Base-by-base conservation (phyloP, 1,284 basidiomycete species). In the Lignosus rhinocerotis region DNA sequence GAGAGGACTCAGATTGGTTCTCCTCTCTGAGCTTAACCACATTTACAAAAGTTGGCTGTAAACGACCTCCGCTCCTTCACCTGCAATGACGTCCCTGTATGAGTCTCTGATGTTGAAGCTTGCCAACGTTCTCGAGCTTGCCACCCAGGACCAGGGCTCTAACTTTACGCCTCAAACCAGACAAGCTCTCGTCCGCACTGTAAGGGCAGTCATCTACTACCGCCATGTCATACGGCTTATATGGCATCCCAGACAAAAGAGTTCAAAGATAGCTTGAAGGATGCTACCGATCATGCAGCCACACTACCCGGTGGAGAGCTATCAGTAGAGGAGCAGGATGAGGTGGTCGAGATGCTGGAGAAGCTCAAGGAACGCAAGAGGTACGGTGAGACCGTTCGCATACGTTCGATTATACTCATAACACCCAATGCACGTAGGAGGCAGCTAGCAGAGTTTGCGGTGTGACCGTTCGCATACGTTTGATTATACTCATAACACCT, bases 291-390 rank as follows among this genome's bases (percentile, higher is more conserved):
- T 5, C 72, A 82, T 43, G 83, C 86, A 0, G 67, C 65, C 9
- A 72, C 75, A 30, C 73, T 90, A 5, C 84, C 86, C 0, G 88
- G 88, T 4, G 88, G 87, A 9, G 87, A 90, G 65, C 71, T 89
- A 50, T 72, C 79, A 41, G 79, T 84, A 49, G 75, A 80, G 45
- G 85, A 89, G 52, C 87, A 90, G 64, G 81, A 85, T 59, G 82
- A 86, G 42, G 77, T 90, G 3, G 84, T 89, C 48, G 72, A 72
- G 41, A 85, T 89, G 83, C 72, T 90, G 14, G 80, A 84, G 64
- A 75, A 72, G 30, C 62, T 90, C 54, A 78, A 80, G 61, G 79
- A 84, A 57, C 78, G 81, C 46, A 90, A 87, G 72, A 73, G 76
- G 87, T 87, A 55, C 43, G 76, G 66, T 31, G 41, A 2, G 8